These are phyloP conservation scores for Ophiocordyceps robertsii DNA, from an alignment of 2,329 filamentous ascomycete species.

Conservation along the genomic window DNA sequence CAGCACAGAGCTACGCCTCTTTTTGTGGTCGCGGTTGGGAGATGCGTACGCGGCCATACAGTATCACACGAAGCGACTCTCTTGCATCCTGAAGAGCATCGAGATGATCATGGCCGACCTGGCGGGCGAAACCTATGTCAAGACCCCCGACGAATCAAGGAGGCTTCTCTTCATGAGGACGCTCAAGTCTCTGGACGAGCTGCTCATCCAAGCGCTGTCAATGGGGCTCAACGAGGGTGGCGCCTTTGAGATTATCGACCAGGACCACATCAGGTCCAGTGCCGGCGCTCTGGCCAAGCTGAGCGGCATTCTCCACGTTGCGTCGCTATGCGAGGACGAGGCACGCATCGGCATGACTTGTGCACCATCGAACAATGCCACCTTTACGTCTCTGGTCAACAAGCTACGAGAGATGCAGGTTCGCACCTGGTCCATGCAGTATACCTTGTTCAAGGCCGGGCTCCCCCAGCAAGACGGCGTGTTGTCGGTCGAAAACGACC, in stretches of 20 bases:
- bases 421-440: conserved; percentile 77
- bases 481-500: conserved; percentile 52
- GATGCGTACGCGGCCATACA: conserved; percentile 78
- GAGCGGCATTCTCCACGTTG: conserved; percentile 62
- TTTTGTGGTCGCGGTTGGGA: conserved; percentile 82
- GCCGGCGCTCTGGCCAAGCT: conserved; percentile 60
- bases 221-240: conserved; percentile 52
- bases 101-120: conserved; percentile 61
- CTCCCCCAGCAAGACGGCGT: conserved; percentile 57
- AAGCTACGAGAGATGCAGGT: conserved; percentile 80
- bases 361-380: conserved; percentile 43
- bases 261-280: conserved; percentile 60
- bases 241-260: conserved; percentile 75
- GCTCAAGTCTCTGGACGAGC: conserved; percentile 65
- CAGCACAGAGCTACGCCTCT: conserved; percentile 69
- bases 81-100: conserved; percentile 73
- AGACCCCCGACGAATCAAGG: conserved; percentile 49
- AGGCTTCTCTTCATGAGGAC: conserved; percentile 59
- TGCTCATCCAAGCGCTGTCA: conserved; percentile 58
- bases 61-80: conserved; percentile 78
- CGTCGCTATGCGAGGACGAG: conserved; percentile 73
- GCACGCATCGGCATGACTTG: conserved; percentile 62
- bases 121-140: conserved; percentile 48
- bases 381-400: conserved; percentile 39
- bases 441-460: conserved; percentile 63